Base-by-base conservation (phyloP, 345 rosid species). In the Populus tremula region DNA sequence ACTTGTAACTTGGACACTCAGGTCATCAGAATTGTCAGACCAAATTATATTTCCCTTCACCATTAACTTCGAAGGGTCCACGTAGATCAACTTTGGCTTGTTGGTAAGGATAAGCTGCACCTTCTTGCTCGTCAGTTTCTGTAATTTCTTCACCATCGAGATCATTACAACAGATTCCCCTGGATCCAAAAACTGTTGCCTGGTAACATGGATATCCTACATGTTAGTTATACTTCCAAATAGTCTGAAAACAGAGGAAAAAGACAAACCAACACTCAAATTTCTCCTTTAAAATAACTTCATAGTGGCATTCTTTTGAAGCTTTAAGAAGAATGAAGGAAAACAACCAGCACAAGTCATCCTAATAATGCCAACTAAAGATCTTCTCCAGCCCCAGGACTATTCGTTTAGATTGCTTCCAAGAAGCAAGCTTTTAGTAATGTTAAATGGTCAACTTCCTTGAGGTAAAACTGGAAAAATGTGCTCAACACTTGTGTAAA, bases 161-260 rank as follows among this genome's bases (percentile, higher is more conserved):
- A 96, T 94, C 99, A 96, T 94, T 49, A 93, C 82, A 84, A 93
- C 93, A 14, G 97, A 92, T 83, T 96, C 98, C 73, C 98, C 97
- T 1, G 88, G 94, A 73, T 92, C 99, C 88, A 93, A 84, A 85
- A 96, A 96, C 83, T 93, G 98, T 89, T 96, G 97, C 98, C 99
- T 93, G 88, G 77, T 72, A 50, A 49, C 73, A 78, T 71, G 36
- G n/a, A 54, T 12, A 77, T 23, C 11, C 66, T 23, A 47, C 41
- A 45, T 13, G 53, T 76, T 53, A 76, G 62, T 10, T 7, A 39
- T 13, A 12, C 8, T 50, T 25, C 3, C 43, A 14, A 36, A 49
- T 16, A 38, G 29, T 29, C 66, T 31, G 29, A 29, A 38, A 23
- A 35, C 23, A 74, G 25, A 25, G 25, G 4, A 76, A 31, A 65